Percentiles rank a stretch among this genome's conserved stretches.
phyloP scores from a whole-genome alignment of 257 asterid species.

The Phtheirospermum japonicum region DNA sequence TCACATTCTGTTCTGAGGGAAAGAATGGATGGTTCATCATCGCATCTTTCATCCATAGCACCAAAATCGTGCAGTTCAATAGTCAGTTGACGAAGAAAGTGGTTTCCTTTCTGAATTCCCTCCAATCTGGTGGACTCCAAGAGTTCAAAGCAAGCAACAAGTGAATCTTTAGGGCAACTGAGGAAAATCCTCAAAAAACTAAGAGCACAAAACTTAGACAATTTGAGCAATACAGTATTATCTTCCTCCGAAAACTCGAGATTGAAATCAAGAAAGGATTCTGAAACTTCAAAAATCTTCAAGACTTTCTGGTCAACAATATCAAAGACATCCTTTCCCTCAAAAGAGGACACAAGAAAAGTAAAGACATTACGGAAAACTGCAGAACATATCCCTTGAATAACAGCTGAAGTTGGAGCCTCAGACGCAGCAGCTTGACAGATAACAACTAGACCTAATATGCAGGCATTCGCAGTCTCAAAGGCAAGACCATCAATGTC shows the following conservation, averaged over 20 bases:
- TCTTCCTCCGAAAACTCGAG: constrained; percentile 54
- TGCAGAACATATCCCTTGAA: constrained; percentile 56
- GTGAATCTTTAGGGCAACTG: constrained; percentile 58
- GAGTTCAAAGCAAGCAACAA: constrained; percentile 75
- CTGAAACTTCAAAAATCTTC: constrained; percentile 49
- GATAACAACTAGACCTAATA: constrained; percentile 68
- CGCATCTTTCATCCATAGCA: constrained; percentile 31
- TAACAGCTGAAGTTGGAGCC: constrained; percentile 54
- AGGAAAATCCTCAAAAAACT: constrained; percentile 64
- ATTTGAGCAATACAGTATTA: constrained; percentile 43
- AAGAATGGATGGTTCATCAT: constrained; percentile 32
- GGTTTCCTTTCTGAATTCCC: constrained; percentile 53
- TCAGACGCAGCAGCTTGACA: constrained; percentile 58
- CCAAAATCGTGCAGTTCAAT: constrained; percentile 46
- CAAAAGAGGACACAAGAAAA: constrained; percentile 67
- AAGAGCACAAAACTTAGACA: constrained; percentile 62
- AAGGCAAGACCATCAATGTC: constrained; percentile 68
- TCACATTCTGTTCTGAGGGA: constrained; percentile 33
- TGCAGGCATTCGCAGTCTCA: constrained; percentile 81
- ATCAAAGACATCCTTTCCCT: constrained; percentile 62
- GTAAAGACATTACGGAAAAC: constrained; percentile 59
- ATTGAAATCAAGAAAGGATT: constrained; percentile 46
- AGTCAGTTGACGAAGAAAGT: constrained; percentile 70
- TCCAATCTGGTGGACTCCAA: constrained; percentile 47
- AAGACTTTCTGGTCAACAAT: constrained; percentile 59